Evolutionary conservation across 2,329 filamentous ascomycete genomes (phyloP).

Genomic region (Pseudogymnoascus sp.): DNA sequence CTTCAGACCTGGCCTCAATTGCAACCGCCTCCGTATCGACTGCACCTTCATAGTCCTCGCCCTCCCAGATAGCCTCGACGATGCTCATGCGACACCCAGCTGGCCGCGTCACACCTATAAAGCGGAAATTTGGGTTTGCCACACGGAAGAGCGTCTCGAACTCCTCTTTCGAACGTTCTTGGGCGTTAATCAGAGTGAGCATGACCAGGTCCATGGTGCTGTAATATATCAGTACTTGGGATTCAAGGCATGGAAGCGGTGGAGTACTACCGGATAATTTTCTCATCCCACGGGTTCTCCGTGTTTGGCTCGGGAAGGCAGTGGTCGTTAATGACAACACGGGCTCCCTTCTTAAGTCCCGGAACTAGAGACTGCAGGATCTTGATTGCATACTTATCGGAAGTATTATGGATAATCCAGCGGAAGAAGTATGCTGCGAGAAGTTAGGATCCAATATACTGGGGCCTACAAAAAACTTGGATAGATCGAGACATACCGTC

Average conservation of each 20-base stretch:
- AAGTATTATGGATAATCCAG: conserved; percentile 42
- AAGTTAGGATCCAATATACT: background rate
- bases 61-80: conserved; percentile 40
- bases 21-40: background rate
- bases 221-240: background rate
- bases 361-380: conserved; percentile 45
- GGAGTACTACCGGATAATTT: conserved; percentile 28
- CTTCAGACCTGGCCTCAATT: background rate
- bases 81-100: conserved; percentile 40
- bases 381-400: conserved; percentile 31
- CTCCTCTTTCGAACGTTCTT: conserved; percentile 40
- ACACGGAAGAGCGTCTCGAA: conserved; percentile 38
- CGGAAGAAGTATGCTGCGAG: conserved; percentile 35
- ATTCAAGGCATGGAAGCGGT: background rate
- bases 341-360: conserved; percentile 45
- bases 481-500: conserved; percentile 34
- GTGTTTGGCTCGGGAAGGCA: conserved; percentile 34
- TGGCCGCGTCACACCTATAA: conserved; percentile 36
- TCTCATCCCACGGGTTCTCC: conserved; percentile 39
- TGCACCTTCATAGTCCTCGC: conserved; percentile 19
- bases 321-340: conserved; percentile 35
- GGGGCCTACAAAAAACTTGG: no score
- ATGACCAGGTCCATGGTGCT: conserved; percentile 44
- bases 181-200: conserved; percentile 42
- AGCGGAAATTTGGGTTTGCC: conserved; percentile 36